Percentiles rank a stretch among this genome's conserved stretches.
These are phyloP conservation scores for Casuarina cunninghamiana DNA, from an alignment of 306 rosid genomes.

Conservation along the genomic window DNA sequence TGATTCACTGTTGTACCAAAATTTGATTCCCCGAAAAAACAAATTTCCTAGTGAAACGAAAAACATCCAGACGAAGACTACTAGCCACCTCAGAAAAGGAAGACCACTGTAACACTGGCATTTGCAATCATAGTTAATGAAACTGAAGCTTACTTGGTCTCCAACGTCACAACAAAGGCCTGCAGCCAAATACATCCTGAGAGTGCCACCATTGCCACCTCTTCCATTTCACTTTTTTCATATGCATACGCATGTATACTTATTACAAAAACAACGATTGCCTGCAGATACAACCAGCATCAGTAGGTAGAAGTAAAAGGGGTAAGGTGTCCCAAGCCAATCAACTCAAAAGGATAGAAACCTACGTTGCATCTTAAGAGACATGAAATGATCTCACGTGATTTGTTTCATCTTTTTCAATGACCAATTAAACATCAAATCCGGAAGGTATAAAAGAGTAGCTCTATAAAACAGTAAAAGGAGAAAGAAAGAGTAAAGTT, in stretches of 20 bases:
- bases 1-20: not conserved
- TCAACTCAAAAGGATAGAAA: slow-evolving; percentile 15
- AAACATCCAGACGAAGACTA: not conserved
- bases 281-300: slow-evolving; percentile 56
- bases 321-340: slow-evolving; percentile 17
- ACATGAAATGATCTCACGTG: not conserved
- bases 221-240: slow-evolving; percentile 93
- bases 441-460: not conserved
- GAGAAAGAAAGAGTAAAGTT: not conserved
- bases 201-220: slow-evolving; percentile 91
- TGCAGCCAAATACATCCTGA: slow-evolving; percentile 99
- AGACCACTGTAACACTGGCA: not conserved
- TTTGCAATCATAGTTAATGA: slow-evolving; percentile 9
- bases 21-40: not conserved
- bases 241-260: slow-evolving; percentile 87
- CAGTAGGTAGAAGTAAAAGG: slow-evolving; percentile 22
- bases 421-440: not conserved
- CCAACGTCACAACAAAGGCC: slow-evolving; percentile 86
- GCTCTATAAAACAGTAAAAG: not conserved
- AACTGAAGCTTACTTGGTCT: slow-evolving; percentile 79
- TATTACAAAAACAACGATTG: slow-evolving; percentile 78
- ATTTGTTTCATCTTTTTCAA: not conserved
- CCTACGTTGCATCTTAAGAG: slow-evolving; percentile 8
- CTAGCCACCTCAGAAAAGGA: not conserved
- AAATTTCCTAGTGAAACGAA: not conserved